phyloP scores from a whole-genome alignment of 2,329 filamentous ascomycete species.

The Zasmidium citrigriseum region DNA sequence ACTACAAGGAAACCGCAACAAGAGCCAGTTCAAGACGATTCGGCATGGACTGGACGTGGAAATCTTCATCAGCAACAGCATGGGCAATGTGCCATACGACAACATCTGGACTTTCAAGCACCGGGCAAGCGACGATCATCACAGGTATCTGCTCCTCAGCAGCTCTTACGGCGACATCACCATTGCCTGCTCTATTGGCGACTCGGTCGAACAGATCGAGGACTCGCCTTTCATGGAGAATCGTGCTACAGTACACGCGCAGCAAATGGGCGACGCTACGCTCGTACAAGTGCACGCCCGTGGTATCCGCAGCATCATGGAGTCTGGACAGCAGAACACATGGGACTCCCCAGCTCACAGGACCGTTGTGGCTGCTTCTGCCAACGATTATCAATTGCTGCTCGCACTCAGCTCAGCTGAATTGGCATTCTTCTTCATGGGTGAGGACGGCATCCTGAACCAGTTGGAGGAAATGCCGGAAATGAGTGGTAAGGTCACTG shows the following conservation, averaged over 20 bases:
- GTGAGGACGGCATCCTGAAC: slow-evolving; percentile 85
- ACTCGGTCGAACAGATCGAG: slow-evolving; percentile 93
- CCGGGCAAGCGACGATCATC: slow-evolving; percentile 76
- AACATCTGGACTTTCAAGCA: slow-evolving; percentile 92
- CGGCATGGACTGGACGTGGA: slow-evolving; percentile 92
- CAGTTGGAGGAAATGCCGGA: slow-evolving; percentile 76
- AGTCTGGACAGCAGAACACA: slow-evolving; percentile 76
- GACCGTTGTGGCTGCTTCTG: slow-evolving; percentile 90
- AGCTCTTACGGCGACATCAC: slow-evolving; percentile 55
- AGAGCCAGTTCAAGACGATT: slow-evolving; percentile 86
- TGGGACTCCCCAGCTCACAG: slow-evolving; percentile 93
- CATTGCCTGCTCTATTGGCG: slow-evolving; percentile 89
- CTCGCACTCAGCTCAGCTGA: slow-evolving; percentile 94
- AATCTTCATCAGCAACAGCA: slow-evolving; percentile 51
- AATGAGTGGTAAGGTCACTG: slow-evolving; percentile 94
- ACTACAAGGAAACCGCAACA: slow-evolving; percentile 82
- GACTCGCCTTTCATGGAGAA: slow-evolving; percentile 90
- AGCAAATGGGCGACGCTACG: slow-evolving; percentile 90
- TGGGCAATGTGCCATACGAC: slow-evolving; percentile 34
- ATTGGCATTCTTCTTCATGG: slow-evolving; percentile 98
- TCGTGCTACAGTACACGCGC: slow-evolving; percentile 86
- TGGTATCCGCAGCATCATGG: slow-evolving; percentile 87
- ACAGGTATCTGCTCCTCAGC: slow-evolving; percentile 90
- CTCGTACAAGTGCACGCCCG: slow-evolving; percentile 95
- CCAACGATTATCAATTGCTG: slow-evolving; percentile 90